Evolutionary conservation across 345 rosid species (phyloP).

Genomic region (Citrus mangshanensis): DNA sequence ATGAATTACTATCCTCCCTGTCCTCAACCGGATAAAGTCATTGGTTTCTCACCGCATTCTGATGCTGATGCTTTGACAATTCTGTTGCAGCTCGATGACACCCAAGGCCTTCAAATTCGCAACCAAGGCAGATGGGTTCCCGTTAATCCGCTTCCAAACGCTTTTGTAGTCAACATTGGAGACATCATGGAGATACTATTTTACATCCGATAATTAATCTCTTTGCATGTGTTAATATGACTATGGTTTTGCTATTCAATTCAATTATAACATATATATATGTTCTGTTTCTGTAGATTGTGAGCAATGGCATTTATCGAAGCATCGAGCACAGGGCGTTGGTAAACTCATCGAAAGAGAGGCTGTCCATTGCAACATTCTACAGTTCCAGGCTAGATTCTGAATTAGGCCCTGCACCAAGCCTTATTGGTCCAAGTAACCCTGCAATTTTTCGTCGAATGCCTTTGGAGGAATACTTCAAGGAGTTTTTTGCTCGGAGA

Average conservation of each 20-base stretch:
- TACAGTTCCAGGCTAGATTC: conserved; percentile 20
- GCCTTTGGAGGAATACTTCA: conserved; percentile 22
- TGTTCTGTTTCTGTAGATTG: conserved; percentile 9
- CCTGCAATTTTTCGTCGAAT: conserved; percentile 12
- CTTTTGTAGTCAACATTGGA: conserved; percentile 13
- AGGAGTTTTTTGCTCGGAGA: conserved; percentile 25
- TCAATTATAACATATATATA: not conserved
- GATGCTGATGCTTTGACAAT: conserved; percentile 18
- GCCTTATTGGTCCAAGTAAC: conserved; percentile 9
- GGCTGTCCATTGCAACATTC: conserved; percentile 23
- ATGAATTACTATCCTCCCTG: conserved; percentile 45
- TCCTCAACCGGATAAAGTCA: conserved; percentile 33
- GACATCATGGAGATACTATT: conserved; percentile 23
- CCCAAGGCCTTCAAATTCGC: conserved; percentile 13
- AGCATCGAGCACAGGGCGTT: conserved; percentile 33
- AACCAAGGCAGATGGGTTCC: conserved; percentile 13
- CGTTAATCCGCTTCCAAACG: conserved; percentile 2
- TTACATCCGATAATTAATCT: not conserved
- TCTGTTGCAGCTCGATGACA: conserved; percentile 14
- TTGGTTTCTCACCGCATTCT: conserved; percentile 41
- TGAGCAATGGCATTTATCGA: conserved; percentile 26
- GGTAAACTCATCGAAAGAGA: conserved; percentile 16
- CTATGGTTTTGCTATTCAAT: not conserved
- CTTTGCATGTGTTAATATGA: not conserved
- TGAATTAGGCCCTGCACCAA: conserved; percentile 25